phyloP scores from a whole-genome alignment of 1,284 basidiomycete species.

The Fistulinella cinereoalba region DNA sequence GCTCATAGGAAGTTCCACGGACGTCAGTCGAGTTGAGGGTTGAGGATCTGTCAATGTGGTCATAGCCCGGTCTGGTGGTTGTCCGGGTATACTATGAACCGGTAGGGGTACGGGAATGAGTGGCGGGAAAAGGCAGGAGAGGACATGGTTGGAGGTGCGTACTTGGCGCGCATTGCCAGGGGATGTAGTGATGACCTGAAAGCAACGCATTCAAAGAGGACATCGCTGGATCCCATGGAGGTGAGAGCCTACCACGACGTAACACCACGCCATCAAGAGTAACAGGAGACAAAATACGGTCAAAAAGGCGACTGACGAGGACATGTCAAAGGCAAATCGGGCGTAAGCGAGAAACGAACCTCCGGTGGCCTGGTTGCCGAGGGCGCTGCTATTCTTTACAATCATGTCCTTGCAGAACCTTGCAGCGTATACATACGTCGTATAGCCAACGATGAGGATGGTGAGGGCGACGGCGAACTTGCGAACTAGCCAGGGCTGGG shows the following conservation, averaged over 20 bases:
- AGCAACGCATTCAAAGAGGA: background rate
- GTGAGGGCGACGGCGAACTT: slow-evolving; percentile 47
- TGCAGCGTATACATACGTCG: slow-evolving; percentile 60
- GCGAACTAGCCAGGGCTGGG: slow-evolving; percentile 49
- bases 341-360: slow-evolving; percentile 38
- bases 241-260: slow-evolving; percentile 43
- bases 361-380: slow-evolving; percentile 44
- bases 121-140: background rate
- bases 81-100: slow-evolving; percentile 24
- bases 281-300: slow-evolving; percentile 49
- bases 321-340: slow-evolving; percentile 2
- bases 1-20: slow-evolving; percentile 30
- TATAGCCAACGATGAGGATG: slow-evolving; percentile 41
- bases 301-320: slow-evolving; percentile 46
- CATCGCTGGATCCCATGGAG: background rate
- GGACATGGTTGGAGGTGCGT: slow-evolving; percentile 18
- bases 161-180: slow-evolving; percentile 59
- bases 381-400: slow-evolving; percentile 34
- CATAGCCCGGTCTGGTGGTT: slow-evolving; percentile 23
- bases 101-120: slow-evolving; percentile 8
- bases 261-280: slow-evolving; percentile 56
- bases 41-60: slow-evolving; percentile 16
- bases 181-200: slow-evolving; percentile 47
- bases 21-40: slow-evolving; percentile 23
- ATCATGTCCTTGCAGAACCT: slow-evolving; percentile 60